Evolutionary conservation across 208 protist genomes (phyloP), one percentile per base, ranked within the genome.

Genomic region (Trypanosomatidae sp.): DNA sequence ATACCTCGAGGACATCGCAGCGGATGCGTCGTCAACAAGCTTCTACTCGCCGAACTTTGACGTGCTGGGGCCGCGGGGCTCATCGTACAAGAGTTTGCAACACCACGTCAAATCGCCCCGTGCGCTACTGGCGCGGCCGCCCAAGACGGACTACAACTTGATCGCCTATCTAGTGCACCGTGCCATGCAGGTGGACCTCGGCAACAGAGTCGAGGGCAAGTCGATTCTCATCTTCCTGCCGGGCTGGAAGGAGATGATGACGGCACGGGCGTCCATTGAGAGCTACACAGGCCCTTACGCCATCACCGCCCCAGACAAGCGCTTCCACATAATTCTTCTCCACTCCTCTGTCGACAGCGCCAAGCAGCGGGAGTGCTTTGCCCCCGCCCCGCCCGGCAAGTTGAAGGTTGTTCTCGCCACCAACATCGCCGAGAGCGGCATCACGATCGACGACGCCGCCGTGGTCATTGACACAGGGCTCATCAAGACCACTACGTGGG

Each of bases 181-280:
- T 59, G 82, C 83, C 41, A 72, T 91, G 17, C 58, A 62, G 15
- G 70, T 74, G 3, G 84, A 95, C 78, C 73, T 94, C 70, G 17
- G 68, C 22, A 74, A 82, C 28, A 70, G 83, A 2, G 58, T 71
- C 0, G 55, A 50, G 7, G 87, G 85, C 19, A 94, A 94, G 73
- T 99, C 99, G 66, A 97, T 99, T 65, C 92, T 99, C 9, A 79
- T 99, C 0, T 99, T 99, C 77, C 86, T 99, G 2, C 99, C 99
- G 1, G 99, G 99, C 44, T 98, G 99, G 91, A 94, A 98, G 77
- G 99, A 99, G 67, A 98, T 99, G 58, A 12, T 83, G 83, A 52
- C 87, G 70, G 78, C 87, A 53, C 78, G 81, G 66, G 44, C 87
- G 74, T 77, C 96, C 73, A 81, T 94, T 70, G 85, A 88, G 62